phyloP scores from a whole-genome alignment of 331 rosid species.

The Phaseolus coccineus region DNA sequence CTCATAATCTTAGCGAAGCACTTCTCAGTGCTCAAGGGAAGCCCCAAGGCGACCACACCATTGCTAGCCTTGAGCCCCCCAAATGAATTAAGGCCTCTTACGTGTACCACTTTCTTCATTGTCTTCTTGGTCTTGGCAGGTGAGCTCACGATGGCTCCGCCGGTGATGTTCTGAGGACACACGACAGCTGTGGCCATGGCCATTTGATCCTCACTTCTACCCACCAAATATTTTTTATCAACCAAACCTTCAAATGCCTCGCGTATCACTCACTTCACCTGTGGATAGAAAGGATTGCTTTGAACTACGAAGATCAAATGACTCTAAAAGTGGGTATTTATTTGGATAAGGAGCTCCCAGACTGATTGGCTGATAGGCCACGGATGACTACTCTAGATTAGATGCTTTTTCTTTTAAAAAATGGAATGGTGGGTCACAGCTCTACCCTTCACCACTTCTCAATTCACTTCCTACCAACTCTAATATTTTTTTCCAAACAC shows the following conservation, averaged over 20 bases:
- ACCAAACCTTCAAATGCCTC: not conserved
- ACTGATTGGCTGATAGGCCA: slow-evolving; percentile 36
- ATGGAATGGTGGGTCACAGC: slow-evolving; percentile 8
- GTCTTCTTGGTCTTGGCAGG: slow-evolving; percentile 31
- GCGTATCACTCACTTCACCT: slow-evolving; percentile 4
- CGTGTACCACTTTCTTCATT: slow-evolving; percentile 42
- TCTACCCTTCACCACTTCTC: not conserved
- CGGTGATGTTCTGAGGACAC: slow-evolving; percentile 43
- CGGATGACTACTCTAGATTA: not conserved
- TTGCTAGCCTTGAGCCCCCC: slow-evolving; percentile 68
- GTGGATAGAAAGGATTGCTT: not conserved
- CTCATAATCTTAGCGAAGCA: slow-evolving; percentile 72
- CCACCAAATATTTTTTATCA: not conserved
- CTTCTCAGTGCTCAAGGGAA: slow-evolving; percentile 58
- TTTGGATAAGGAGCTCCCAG: slow-evolving; percentile 43
- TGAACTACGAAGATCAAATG: not conserved
- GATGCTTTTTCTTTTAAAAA: not conserved
- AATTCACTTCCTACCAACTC: too few species aligned
- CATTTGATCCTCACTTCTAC: slow-evolving; percentile 25
- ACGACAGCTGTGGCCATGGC: slow-evolving; percentile 36
- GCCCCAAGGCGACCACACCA: slow-evolving; percentile 60
- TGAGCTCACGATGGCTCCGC: slow-evolving; percentile 39
- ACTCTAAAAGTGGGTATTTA: slow-evolving; percentile 5
- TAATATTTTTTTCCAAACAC: too few species aligned
- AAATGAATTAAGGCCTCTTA: slow-evolving; percentile 67